Evolutionary conservation across 148 eudicot genomes (phyloP).

Genomic region (Oxyria digyna): DNA sequence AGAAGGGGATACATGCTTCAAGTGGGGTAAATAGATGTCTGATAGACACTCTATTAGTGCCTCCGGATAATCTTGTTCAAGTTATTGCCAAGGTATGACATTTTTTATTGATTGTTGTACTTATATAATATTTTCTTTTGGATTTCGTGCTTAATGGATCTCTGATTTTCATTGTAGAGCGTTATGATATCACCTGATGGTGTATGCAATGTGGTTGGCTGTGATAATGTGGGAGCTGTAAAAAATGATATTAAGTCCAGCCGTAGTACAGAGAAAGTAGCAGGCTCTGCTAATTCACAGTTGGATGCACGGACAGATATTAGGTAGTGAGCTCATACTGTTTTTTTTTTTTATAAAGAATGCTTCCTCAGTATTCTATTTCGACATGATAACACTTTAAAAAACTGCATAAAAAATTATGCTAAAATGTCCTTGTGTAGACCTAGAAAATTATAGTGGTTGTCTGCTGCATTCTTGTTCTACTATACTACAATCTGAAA

Average conservation of each 20-base stretch:
- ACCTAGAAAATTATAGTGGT: neutral
- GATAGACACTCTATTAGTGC: conserved; percentile 62
- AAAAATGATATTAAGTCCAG: conserved; percentile 10
- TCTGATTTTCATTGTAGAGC: conserved; percentile 31
- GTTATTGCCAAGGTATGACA: conserved; percentile 66
- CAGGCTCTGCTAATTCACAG: conserved; percentile 12
- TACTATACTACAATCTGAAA: neutral
- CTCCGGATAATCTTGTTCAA: conserved; percentile 79
- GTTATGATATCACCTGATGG: conserved; percentile 35
- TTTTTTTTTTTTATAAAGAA: neutral
- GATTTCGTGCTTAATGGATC: neutral
- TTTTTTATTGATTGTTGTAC: neutral
- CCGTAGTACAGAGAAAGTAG: conserved; percentile 23
- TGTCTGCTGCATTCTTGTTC: neutral
- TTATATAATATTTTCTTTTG: neutral
- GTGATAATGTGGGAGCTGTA: conserved; percentile 26
- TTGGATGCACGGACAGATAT: conserved; percentile 13
- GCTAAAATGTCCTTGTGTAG: neutral
- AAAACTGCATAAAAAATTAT: neutral
- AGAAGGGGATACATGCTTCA: conserved; percentile 44
- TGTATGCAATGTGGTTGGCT: conserved; percentile 17
- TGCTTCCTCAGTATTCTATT: neutral
- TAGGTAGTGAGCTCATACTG: conserved; percentile 1
- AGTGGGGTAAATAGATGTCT: conserved; percentile 42
- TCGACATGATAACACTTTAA: neutral